Percentiles rank a stretch among this genome's conserved stretches.
Conservation (phyloP, 139 green algal genomes). For the Chlorella sp. region DNA sequence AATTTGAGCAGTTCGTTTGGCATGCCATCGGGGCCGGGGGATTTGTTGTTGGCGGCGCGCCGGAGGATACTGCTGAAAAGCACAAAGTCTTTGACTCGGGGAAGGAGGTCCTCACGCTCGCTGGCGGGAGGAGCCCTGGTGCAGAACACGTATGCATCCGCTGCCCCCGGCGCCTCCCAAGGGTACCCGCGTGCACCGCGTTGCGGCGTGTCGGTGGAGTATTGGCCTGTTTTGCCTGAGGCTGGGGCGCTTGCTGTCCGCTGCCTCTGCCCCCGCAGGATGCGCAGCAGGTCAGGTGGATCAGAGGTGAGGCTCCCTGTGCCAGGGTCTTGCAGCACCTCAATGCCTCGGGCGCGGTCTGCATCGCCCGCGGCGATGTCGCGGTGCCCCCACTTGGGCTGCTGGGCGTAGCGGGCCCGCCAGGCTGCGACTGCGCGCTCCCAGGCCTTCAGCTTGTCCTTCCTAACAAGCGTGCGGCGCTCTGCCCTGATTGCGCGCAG, state of each 20-base stretch:
- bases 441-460: not conserved
- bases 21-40: constrained; percentile 30
- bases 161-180: not conserved
- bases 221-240: not conserved
- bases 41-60: constrained; percentile 16
- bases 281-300: not conserved
- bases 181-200: not conserved
- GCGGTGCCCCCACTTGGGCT: not conserved
- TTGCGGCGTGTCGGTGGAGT: not conserved
- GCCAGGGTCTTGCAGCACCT: not conserved
- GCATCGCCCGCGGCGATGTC: not conserved
- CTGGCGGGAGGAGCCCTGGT: not conserved
- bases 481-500: not conserved
- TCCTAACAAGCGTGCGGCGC: not conserved
- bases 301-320: not conserved
- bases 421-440: not conserved
- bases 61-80: constrained; percentile 18
- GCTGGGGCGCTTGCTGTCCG: not conserved
- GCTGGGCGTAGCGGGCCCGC: not conserved
- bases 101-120: not conserved
- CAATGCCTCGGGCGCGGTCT: not conserved
- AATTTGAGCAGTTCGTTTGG: constrained; percentile 41
- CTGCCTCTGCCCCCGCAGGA: not conserved
- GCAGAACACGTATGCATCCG: not conserved
- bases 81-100: constrained; percentile 4